These are phyloP conservation scores for Pleurotus tuoliensis DNA, from an alignment of 768 basidiomycete species.

Conservation along the genomic window DNA sequence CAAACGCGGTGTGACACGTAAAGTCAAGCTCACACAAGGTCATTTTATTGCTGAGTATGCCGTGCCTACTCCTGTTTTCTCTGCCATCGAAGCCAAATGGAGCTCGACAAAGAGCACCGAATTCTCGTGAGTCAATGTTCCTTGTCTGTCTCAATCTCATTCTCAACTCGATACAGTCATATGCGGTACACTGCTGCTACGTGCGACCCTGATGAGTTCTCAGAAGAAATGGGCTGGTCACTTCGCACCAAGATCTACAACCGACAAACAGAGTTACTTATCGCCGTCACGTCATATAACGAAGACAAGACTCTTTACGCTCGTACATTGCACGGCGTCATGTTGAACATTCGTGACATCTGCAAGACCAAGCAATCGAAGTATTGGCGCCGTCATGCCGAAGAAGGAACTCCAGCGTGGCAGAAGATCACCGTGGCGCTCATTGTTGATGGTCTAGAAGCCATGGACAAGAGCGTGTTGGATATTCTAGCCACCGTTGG, in stretches of 20 bases:
- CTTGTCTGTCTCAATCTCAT: not conserved
- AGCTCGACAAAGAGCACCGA: constrained; percentile 72
- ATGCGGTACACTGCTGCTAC: constrained; percentile 95
- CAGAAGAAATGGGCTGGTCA: constrained; percentile 75
- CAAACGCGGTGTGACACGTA: constrained; percentile 88
- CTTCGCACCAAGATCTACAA: constrained; percentile 82
- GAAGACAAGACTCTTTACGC: constrained; percentile 92
- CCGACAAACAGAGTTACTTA: constrained; percentile 88
- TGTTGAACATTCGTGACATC: constrained; percentile 97
- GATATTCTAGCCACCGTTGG: constrained; percentile 88
- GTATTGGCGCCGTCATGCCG: constrained; percentile 81
- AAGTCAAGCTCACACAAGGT: constrained; percentile 89
- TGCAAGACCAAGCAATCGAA: constrained; percentile 95
- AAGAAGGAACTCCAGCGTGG: constrained; percentile 85
- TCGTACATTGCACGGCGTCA: constrained; percentile 80
- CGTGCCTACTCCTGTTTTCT: constrained; percentile 80
- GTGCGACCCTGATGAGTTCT: constrained; percentile 87
- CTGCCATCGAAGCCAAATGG: constrained; percentile 80
- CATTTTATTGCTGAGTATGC: constrained; percentile 90
- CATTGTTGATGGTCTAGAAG: constrained; percentile 88
- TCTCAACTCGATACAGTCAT: constrained; percentile 42
- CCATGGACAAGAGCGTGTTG: constrained; percentile 94
- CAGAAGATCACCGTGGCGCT: constrained; percentile 88
- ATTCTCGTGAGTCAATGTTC: constrained; percentile 67
- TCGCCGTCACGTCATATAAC: constrained; percentile 92